Base-by-base conservation (phyloP, 331 rosid genomes). In the Pyrus hybrid region DNA sequence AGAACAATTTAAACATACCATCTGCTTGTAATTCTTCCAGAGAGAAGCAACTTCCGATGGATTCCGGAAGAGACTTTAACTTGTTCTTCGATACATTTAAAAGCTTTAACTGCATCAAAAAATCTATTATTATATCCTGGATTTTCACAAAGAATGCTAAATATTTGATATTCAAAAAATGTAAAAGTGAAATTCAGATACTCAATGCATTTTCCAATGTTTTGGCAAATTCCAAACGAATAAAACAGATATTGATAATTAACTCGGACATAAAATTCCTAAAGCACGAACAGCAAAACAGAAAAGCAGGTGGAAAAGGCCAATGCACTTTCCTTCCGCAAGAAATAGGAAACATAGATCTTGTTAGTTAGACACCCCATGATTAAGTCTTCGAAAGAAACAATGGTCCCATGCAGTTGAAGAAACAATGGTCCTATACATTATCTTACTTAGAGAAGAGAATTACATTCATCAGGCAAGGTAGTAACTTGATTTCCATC, bases 401-500 rank as follows among this genome's bases (percentile, higher is more conserved):
- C 30, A 79, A 17, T 10, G 35, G 69, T n/a, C 49, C 56, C 41
- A 13, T 11, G 61, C 30, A 66, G 68, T 63, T 73, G 51, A 47
- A 72, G 63, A 61, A 71, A 78, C 18, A 5, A 69, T 35, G 28
- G 28, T 26, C 57, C 2, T 28, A 45, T 13, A 57, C 28, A 72
- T 30, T 81, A 35, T 78, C 80, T 69, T 75, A 82, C 76, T 68
- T 66, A 85, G 80, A 75, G 80, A 80, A 87, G 91, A 87, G 72
- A 82, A 86, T 89, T 90, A 94, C 99, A 85, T 92, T 94, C 99
- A 94, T 94, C 99, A 51, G 97, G 99, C 82, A 94, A 89, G 81
- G 93, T 83, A 53, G 91, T 73, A 49, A 92, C 84, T 70, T 83
- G 89, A 79, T 94, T 94, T 71, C 92, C 95, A 75, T 94, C 99